Conservation (phyloP, 2,329 filamentous ascomycete species). For the Colletotrichum kahawae region DNA sequence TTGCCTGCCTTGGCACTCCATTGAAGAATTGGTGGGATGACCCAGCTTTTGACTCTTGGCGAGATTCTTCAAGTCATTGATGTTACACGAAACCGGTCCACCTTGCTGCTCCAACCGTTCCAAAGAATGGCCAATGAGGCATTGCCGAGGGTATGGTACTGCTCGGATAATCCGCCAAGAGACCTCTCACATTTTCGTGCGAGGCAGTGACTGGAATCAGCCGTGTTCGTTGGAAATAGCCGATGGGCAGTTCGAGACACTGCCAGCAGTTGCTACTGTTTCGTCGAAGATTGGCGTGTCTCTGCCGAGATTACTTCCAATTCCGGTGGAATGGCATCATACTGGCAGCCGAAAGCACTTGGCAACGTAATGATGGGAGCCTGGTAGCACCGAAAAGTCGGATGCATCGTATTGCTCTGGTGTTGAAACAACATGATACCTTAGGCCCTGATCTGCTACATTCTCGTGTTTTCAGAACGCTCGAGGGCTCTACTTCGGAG, state of each 20-base stretch:
- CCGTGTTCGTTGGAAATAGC: not conserved
- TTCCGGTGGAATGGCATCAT: constrained; percentile 9
- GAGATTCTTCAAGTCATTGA: not conserved
- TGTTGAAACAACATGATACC: not conserved
- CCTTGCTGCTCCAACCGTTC: not conserved
- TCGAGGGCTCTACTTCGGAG: no score
- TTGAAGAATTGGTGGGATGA: not conserved
- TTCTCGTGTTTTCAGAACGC: no score
- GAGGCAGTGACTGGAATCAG: not conserved
- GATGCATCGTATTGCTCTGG: not conserved
- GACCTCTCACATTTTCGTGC: not conserved
- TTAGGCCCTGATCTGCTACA: no score
- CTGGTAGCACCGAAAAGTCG: not conserved
- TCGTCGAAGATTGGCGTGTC: not conserved
- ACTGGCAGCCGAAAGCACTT: not conserved
- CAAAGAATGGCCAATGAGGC: not conserved
- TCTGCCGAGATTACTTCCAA: not conserved
- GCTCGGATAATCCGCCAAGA: not conserved
- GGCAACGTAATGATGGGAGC: not conserved
- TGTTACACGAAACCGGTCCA: not conserved
- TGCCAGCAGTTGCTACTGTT: not conserved
- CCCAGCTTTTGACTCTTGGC: not conserved
- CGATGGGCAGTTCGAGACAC: not conserved
- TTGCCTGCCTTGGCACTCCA: not conserved
- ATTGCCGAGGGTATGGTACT: not conserved